These are phyloP conservation scores for Albophoma yamanashiensis DNA, from an alignment of 2,329 filamentous ascomycete genomes.

Conservation along the genomic window DNA sequence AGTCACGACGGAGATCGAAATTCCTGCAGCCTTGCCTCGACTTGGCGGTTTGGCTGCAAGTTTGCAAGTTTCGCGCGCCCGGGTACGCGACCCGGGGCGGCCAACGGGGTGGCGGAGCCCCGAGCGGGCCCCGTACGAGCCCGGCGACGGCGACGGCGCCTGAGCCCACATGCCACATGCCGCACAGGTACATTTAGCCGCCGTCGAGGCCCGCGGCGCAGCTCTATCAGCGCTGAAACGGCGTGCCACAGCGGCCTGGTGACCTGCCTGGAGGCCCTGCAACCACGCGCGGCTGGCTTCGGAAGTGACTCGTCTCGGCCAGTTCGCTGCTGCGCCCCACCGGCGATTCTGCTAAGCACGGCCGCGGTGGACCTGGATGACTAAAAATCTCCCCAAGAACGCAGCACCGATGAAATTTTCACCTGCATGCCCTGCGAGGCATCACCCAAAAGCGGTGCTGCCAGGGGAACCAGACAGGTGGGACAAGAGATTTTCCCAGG, in stretches of 20 bases:
- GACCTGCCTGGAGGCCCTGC: neutral
- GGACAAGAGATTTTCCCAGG: neutral
- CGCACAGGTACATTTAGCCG: neutral
- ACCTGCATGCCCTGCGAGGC: neutral
- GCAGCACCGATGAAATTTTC: neutral
- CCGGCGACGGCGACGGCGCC: neutral
- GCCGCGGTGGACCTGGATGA: neutral
- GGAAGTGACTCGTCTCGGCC: neutral
- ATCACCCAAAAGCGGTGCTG: neutral
- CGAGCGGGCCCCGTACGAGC: neutral
- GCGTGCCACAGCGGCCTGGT: neutral
- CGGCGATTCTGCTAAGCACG: neutral
- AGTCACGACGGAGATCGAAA: neutral
- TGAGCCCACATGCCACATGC: neutral
- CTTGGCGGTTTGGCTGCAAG: neutral
- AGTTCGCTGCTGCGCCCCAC: neutral
- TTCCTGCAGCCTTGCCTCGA: neutral
- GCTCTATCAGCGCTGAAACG: neutral
- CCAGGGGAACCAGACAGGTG: neutral
- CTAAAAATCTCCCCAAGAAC: neutral
- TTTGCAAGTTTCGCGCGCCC: neutral
- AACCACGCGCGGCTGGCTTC: neutral
- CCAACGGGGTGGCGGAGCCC: neutral
- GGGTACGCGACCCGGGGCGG: neutral
- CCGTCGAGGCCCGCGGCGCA: neutral